Conservation (phyloP, 371 early-diverging fungal genomes). For the Blakeslea trispora region DNA sequence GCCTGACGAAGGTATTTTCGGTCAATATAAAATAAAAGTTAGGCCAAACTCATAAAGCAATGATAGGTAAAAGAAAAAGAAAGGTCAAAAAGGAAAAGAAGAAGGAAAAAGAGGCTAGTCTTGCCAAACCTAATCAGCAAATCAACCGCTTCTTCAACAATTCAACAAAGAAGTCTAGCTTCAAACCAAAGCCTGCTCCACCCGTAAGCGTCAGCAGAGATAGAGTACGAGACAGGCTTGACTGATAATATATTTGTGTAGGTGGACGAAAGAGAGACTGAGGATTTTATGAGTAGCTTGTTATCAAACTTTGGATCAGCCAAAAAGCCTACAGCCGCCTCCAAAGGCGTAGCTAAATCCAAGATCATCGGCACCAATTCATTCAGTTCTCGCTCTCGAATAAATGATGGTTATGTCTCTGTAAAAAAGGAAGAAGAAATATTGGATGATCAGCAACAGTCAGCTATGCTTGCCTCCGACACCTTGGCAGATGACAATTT, state of each 20-base stretch:
- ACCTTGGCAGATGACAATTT: background rate
- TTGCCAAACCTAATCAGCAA: slow-evolving; percentile 27
- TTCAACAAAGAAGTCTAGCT: slow-evolving; percentile 12
- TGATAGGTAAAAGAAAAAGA: slow-evolving; percentile 22
- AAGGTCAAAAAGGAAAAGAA: slow-evolving; percentile 17
- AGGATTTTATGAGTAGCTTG: slow-evolving; percentile 33
- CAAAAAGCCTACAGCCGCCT: background rate
- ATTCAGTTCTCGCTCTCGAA: slow-evolving; percentile 1
- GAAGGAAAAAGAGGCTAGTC: slow-evolving; percentile 28
- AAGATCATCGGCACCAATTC: background rate
- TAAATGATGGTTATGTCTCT: background rate
- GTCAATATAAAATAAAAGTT: background rate
- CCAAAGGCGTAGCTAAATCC: background rate
- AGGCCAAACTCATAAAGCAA: background rate
- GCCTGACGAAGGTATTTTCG: slow-evolving; percentile 13
- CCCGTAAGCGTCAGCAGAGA: too few species aligned
- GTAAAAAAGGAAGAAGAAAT: slow-evolving; percentile 1
- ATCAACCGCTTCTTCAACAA: slow-evolving; percentile 36
- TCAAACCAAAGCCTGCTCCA: slow-evolving; percentile 19
- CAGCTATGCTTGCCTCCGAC: background rate
- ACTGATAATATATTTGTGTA: too few species aligned
- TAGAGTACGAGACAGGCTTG: too few species aligned
- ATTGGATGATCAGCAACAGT: background rate
- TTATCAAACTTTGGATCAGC: slow-evolving; percentile 22
- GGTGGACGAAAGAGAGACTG: slow-evolving; percentile 23